Conservation (phyloP, 768 basidiomycete species). For the Austroboletus festivus region DNA sequence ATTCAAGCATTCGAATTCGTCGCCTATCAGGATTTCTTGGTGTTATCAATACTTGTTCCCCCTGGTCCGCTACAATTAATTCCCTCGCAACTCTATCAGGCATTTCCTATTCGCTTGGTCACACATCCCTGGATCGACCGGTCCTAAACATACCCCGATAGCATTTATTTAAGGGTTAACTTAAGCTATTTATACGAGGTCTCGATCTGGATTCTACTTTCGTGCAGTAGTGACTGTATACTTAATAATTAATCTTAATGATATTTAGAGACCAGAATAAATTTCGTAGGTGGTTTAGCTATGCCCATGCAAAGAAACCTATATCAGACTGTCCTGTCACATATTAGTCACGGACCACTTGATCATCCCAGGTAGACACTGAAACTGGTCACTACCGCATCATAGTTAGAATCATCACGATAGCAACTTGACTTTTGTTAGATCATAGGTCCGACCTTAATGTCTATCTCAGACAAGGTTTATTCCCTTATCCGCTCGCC, state of each 20-base stretch:
- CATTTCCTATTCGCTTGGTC: slow-evolving; percentile 58
- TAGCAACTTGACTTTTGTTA: too few species aligned
- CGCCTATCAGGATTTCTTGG: slow-evolving; percentile 54
- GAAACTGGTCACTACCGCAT: too few species aligned
- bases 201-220: slow-evolving; percentile 2
- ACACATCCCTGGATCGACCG: slow-evolving; percentile 51
- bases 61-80: slow-evolving; percentile 34
- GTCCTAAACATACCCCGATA: slow-evolving; percentile 15
- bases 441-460: too few species aligned
- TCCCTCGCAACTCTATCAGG: slow-evolving; percentile 40
- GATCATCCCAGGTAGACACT: too few species aligned
- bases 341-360: too few species aligned
- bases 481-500: slow-evolving; percentile 31
- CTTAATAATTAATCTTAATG: too few species aligned
- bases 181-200: slow-evolving; percentile 7
- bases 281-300: too few species aligned
- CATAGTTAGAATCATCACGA: too few species aligned
- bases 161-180: slow-evolving; percentile 21
- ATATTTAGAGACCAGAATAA: slow-evolving; percentile 2
- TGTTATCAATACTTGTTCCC: slow-evolving; percentile 43
- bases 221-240: background rate
- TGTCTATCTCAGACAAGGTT: slow-evolving; percentile 31
- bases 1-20: background rate
- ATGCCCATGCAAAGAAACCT: too few species aligned
- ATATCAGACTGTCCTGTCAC: too few species aligned